A percentile compares a stretch with the other conserved stretches of the same genome.
These are phyloP conservation scores for Apiospora marii DNA, from an alignment of 2,329 filamentous ascomycete genomes.

Conservation along the genomic window DNA sequence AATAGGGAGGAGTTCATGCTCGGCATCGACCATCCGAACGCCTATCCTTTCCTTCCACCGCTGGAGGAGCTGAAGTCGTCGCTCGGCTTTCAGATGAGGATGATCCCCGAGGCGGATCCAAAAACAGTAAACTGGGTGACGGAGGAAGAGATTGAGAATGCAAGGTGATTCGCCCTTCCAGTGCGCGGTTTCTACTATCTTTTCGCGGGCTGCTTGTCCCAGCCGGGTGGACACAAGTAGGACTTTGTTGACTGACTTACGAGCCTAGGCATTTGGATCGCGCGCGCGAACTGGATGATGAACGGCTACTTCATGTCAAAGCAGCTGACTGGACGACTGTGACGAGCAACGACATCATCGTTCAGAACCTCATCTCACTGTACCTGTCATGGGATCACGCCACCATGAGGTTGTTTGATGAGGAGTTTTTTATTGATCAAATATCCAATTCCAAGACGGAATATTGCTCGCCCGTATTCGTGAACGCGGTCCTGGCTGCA, in stretches of 20 bases:
- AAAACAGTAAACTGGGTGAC: background rate
- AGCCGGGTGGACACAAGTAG: no score
- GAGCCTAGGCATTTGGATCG: no score
- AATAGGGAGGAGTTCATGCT: slow-evolving; percentile 11
- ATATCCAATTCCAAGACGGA: background rate
- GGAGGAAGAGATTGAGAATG: background rate
- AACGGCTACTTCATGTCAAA: no score
- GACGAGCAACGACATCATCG: background rate
- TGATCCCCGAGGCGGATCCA: background rate
- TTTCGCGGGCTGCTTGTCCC: no score
- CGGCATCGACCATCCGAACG: slow-evolving; percentile 3
- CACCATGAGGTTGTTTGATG: slow-evolving; percentile 20
- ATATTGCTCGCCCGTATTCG: slow-evolving; percentile 23
- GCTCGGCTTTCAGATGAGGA: slow-evolving; percentile 19
- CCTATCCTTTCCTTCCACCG: slow-evolving; percentile 12
- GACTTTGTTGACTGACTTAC: no score
- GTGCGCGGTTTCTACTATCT: no score
- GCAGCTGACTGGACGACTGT: no score
- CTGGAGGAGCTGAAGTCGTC: background rate
- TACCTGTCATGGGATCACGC: slow-evolving; percentile 26
- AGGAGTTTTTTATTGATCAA: slow-evolving; percentile 18
- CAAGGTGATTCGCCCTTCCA: slow-evolving; percentile 16
- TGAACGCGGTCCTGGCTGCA: slow-evolving; percentile 23
- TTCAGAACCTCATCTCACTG: slow-evolving; percentile 20
- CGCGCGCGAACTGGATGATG: no score